Percentiles rank a stretch among this genome's conserved stretches.
These are phyloP conservation scores for Tubosaeta brunneosetosa DNA, from an alignment of 768 basidiomycete genomes.

Conservation along the genomic window DNA sequence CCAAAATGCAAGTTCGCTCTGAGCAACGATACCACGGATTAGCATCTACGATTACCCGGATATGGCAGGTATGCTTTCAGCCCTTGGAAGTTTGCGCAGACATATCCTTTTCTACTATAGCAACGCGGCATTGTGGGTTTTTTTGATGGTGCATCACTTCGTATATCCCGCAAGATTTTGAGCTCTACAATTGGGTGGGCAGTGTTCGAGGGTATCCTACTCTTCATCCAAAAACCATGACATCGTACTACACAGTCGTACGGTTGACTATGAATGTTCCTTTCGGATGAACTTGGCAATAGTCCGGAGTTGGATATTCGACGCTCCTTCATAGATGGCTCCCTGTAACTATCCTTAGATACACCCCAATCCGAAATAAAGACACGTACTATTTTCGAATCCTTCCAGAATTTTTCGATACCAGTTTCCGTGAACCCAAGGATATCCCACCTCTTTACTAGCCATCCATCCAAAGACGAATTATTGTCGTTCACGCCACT, in stretches of 20 bases:
- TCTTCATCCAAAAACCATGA: slow-evolving; percentile 43
- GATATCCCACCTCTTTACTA: slow-evolving; percentile 52
- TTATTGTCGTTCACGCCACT: slow-evolving; percentile 92
- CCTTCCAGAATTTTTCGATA: slow-evolving; percentile 95
- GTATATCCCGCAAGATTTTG: slow-evolving; percentile 79
- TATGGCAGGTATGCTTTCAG: slow-evolving; percentile 56
- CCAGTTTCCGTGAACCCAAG: slow-evolving; percentile 92
- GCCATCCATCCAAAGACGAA: slow-evolving; percentile 81
- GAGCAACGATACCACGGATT: slow-evolving; percentile 74
- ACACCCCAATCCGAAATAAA: not conserved
- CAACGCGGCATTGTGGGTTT: slow-evolving; percentile 78
- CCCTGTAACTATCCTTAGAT: slow-evolving; percentile 43
- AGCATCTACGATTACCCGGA: slow-evolving; percentile 53
- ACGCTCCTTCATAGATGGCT: slow-evolving; percentile 91
- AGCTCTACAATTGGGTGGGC: slow-evolving; percentile 92
- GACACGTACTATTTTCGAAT: slow-evolving; percentile 85
- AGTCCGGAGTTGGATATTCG: slow-evolving; percentile 96
- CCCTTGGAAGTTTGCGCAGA: not conserved
- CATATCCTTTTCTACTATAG: slow-evolving; percentile 34
- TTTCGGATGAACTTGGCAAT: slow-evolving; percentile 91
- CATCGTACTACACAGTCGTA: not conserved
- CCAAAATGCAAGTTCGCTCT: slow-evolving; percentile 87
- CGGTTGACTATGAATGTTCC: slow-evolving; percentile 55
- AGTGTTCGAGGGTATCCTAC: slow-evolving; percentile 76
- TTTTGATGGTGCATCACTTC: slow-evolving; percentile 80